phyloP scores from a whole-genome alignment of 2,329 filamentous ascomycete species.

The Aspergillus sp. region DNA sequence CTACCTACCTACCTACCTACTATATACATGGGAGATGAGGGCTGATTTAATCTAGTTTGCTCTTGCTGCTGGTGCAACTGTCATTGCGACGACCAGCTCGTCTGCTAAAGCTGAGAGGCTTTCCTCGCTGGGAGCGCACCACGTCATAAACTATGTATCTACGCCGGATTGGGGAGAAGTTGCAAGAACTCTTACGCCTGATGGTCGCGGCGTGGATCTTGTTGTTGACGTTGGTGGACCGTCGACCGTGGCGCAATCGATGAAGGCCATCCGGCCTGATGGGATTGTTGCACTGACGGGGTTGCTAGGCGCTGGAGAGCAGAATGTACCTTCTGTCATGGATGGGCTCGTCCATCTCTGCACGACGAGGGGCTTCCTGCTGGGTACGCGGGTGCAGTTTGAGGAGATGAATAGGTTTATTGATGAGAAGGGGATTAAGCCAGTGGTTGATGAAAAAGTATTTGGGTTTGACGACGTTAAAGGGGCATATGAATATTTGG shows the following conservation, averaged over 20 bases:
- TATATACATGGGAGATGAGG: background rate
- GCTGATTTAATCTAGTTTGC: constrained; percentile 25
- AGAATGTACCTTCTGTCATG: constrained; percentile 31
- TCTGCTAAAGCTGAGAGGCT: constrained; percentile 51
- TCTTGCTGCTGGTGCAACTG: constrained; percentile 52
- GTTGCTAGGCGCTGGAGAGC: constrained; percentile 48
- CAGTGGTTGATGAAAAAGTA: constrained; percentile 50
- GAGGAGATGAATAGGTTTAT: constrained; percentile 53
- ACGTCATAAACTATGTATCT: constrained; percentile 59
- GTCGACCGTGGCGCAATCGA: constrained; percentile 49
- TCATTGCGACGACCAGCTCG: constrained; percentile 59
- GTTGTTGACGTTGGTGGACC: constrained; percentile 59
- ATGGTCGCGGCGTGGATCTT: constrained; percentile 51
- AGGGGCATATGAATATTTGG: constrained; percentile 52
- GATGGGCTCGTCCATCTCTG: constrained; percentile 45
- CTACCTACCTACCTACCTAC: no score
- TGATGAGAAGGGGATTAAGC: constrained; percentile 50
- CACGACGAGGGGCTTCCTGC: constrained; percentile 49
- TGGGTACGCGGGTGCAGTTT: constrained; percentile 50
- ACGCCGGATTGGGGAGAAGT: constrained; percentile 55
- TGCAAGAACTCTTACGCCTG: constrained; percentile 51
- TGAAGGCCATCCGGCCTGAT: constrained; percentile 47
- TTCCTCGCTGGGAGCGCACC: constrained; percentile 54
- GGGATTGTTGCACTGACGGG: constrained; percentile 55
- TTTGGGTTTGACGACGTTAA: constrained; percentile 48